Conservation (phyloP, 2,329 filamentous ascomycete species). For the Alternaria triticina region DNA sequence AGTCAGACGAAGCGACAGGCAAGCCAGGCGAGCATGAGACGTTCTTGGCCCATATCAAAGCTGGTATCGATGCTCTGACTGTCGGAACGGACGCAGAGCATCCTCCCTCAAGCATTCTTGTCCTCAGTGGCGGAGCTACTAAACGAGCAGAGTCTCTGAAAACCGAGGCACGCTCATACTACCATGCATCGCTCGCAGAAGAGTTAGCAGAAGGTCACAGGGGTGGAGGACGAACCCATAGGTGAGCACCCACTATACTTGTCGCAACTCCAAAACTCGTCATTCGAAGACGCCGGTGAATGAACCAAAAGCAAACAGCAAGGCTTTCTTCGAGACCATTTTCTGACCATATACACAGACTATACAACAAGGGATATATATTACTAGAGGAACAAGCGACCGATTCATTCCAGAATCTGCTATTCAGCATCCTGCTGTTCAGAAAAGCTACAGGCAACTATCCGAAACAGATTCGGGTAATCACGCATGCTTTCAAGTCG, state of each 20-base stretch:
- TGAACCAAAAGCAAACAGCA: not conserved
- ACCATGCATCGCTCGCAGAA: slow-evolving; percentile 38
- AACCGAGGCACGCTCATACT: slow-evolving; percentile 48
- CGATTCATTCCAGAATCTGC: slow-evolving; percentile 84
- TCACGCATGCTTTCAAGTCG: slow-evolving; percentile 58
- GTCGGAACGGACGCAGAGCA: slow-evolving; percentile 52
- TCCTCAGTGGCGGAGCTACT: slow-evolving; percentile 73
- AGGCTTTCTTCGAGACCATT: not conserved
- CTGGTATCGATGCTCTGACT: slow-evolving; percentile 63
- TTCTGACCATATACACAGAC: not conserved
- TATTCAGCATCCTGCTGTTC: slow-evolving; percentile 73
- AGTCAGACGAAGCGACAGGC: slow-evolving; percentile 40
- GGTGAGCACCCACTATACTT: not conserved
- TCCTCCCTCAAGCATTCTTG: slow-evolving; percentile 55
- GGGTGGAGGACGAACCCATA: slow-evolving; percentile 29
- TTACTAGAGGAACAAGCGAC: slow-evolving; percentile 73
- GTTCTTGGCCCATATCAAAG: slow-evolving; percentile 76
- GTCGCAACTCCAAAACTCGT: too few relatives aligned
- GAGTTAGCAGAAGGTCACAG: slow-evolving; percentile 30
- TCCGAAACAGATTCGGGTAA: slow-evolving; percentile 50
- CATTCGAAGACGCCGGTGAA: not conserved
- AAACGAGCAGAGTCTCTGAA: slow-evolving; percentile 33
- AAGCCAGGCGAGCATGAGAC: slow-evolving; percentile 75
- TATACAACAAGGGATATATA: slow-evolving; percentile 54
- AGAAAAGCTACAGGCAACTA: slow-evolving; percentile 47